Evolutionary conservation across 164 flowering plant species (phyloP).

Genomic region (Dillenia turbinata): DNA sequence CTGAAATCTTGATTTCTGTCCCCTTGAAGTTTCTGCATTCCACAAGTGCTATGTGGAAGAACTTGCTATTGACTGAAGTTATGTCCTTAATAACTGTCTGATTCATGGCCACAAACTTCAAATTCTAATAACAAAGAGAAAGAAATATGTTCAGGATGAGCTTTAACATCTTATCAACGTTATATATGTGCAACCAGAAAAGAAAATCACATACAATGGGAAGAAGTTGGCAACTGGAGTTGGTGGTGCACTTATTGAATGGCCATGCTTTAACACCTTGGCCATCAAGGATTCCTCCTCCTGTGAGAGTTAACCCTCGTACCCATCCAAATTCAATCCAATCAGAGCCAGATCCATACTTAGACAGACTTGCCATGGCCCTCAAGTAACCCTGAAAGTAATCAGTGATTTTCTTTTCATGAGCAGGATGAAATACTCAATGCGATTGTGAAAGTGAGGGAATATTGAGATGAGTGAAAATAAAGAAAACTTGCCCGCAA

Average conservation of each 20-base stretch:
- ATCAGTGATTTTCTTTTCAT: background rate
- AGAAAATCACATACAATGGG: constrained; percentile 41
- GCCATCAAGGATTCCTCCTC: constrained; percentile 71
- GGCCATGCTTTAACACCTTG: constrained; percentile 70
- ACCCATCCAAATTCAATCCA: constrained; percentile 59
- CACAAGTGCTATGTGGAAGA: constrained; percentile 55
- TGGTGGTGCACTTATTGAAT: constrained; percentile 34
- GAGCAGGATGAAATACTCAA: background rate
- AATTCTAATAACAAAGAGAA: constrained; percentile 29
- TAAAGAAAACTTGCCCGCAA: constrained; percentile 28
- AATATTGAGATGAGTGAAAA: too few species aligned
- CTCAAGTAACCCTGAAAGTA: background rate
- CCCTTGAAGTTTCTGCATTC: constrained; percentile 42
- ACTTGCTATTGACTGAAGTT: constrained; percentile 58
- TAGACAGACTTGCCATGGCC: constrained; percentile 42
- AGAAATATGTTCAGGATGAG: background rate
- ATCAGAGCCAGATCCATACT: constrained; percentile 25
- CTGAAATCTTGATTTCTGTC: constrained; percentile 34
- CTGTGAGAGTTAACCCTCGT: constrained; percentile 46
- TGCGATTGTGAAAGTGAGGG: background rate
- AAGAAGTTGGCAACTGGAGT: constrained; percentile 34
- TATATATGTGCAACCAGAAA: background rate
- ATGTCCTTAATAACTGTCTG: constrained; percentile 37
- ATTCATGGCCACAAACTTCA: constrained; percentile 49
- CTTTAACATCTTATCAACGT: background rate